Percentiles rank a stretch among this genome's conserved stretches.
phyloP scores from a whole-genome alignment of 164 flowering plant species.

The Chimonanthus praecox region DNA sequence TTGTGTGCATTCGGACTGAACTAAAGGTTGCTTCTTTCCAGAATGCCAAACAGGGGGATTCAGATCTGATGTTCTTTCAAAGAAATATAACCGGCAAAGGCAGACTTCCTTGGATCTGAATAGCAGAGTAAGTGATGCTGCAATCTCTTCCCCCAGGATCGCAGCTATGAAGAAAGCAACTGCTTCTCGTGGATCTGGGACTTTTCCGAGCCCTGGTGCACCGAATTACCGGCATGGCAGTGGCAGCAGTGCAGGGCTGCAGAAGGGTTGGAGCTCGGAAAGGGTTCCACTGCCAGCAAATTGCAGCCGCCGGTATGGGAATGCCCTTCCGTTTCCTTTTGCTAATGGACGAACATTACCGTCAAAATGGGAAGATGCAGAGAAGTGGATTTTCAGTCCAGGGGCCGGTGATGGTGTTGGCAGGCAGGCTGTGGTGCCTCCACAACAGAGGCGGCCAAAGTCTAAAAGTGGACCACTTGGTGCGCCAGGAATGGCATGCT shows the following conservation, averaged over 20 bases:
- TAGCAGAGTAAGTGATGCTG: conserved; percentile 23
- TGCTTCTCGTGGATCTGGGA: conserved; percentile 32
- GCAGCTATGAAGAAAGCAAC: conserved; percentile 47
- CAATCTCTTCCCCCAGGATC: conserved; percentile 46
- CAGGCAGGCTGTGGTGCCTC: conserved; percentile 31
- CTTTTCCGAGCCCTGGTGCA: conserved; percentile 72
- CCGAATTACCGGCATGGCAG: conserved; percentile 52
- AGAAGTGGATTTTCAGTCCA: conserved; percentile 96
- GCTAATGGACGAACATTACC: conserved; percentile 68
- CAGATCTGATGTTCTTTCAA: conserved; percentile 47
- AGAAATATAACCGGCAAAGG: conserved; percentile 43
- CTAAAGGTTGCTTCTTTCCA: conserved; percentile 10
- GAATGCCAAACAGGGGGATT: conserved; percentile 69
- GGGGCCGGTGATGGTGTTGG: conserved; percentile 41
- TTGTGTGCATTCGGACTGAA: not conserved
- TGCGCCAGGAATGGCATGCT: conserved; percentile 58
- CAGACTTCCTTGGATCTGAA: conserved; percentile 69
- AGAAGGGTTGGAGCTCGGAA: conserved; percentile 94
- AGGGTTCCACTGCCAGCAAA: conserved; percentile 55
- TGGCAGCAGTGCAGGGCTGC: conserved; percentile 35
- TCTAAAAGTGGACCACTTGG: conserved; percentile 94
- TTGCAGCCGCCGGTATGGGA: conserved; percentile 27
- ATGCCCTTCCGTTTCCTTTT: conserved; percentile 46
- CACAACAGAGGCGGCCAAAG: conserved; percentile 61
- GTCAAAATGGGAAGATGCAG: conserved; percentile 99